A percentile compares a stretch with the other conserved stretches of the same genome.
Evolutionary conservation across 2,329 filamentous ascomycete genomes (phyloP).

Genomic region (Myriosclerotinia curreyana): DNA sequence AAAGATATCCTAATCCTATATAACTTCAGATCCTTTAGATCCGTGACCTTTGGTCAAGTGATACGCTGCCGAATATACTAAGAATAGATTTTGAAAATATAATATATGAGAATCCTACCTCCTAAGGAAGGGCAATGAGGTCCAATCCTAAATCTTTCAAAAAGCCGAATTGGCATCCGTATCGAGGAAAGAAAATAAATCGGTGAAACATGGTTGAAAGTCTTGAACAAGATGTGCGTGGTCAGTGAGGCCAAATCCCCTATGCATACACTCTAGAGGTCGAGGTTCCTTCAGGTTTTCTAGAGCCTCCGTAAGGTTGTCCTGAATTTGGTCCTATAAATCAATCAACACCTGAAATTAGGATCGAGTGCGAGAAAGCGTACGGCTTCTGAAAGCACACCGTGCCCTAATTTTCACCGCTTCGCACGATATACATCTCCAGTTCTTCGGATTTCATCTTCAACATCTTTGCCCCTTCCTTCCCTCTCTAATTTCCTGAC

Average conservation of each 20-base stretch:
- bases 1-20: too few relatives aligned
- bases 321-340: not conserved
- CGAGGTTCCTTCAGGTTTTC: slow-evolving; percentile 8
- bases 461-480: slow-evolving; percentile 47
- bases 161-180: not conserved
- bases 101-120: not conserved
- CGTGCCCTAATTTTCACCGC: slow-evolving; percentile 16
- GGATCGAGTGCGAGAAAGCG: not conserved
- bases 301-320: not conserved
- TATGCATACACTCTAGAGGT: not conserved
- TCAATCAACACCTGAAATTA: not conserved
- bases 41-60: too few relatives aligned
- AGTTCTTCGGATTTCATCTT: slow-evolving; percentile 47
- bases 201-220: not conserved
- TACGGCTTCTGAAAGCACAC: not conserved
- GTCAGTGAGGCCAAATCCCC: not conserved
- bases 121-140: not conserved
- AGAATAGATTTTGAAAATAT: too few relatives aligned
- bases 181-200: not conserved
- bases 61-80: too few relatives aligned
- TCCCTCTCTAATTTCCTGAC: slow-evolving; percentile 48
- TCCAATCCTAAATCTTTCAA: not conserved
- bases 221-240: not conserved
- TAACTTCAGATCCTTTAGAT: too few relatives aligned
- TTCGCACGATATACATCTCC: slow-evolving; percentile 46